A percentile compares a stretch with the other conserved stretches of the same genome.
phyloP scores from a whole-genome alignment of 23 red algal species.

The Gracilaria domingensis region DNA sequence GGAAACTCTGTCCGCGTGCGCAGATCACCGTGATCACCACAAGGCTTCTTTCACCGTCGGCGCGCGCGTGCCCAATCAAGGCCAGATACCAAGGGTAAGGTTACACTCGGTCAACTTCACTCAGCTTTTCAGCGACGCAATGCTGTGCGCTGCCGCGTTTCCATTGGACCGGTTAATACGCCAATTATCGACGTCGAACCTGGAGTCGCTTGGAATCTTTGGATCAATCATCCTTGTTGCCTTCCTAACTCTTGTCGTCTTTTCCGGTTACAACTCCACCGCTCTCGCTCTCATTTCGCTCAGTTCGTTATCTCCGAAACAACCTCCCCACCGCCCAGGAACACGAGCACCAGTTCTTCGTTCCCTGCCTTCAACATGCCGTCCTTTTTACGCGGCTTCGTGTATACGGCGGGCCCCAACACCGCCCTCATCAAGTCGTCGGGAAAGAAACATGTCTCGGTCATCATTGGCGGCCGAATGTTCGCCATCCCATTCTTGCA shows the following conservation, averaged over 20 bases:
- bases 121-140: neutral
- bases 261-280: too few relatives aligned
- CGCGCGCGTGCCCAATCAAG: too few relatives aligned
- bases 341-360: neutral
- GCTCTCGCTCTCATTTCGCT: neutral
- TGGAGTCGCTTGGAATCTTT: too few relatives aligned
- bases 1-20: neutral
- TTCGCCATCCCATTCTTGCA: constrained; percentile 64
- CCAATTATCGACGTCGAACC: neutral
- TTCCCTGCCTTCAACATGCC: constrained; percentile 16
- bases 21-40: too few relatives aligned
- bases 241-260: neutral
- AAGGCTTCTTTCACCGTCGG: too few relatives aligned
- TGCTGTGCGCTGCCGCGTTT: neutral
- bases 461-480: constrained; percentile 72
- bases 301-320: neutral
- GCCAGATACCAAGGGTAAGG: too few relatives aligned
- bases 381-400: constrained; percentile 17
- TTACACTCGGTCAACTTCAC: too few relatives aligned
- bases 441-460: constrained; percentile 20
- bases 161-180: neutral
- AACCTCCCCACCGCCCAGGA: neutral
- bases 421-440: constrained; percentile 80
- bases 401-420: constrained; percentile 69
- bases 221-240: neutral